Base-by-base conservation (phyloP, 257 asterid species). In the Hygrophila difformis region DNA sequence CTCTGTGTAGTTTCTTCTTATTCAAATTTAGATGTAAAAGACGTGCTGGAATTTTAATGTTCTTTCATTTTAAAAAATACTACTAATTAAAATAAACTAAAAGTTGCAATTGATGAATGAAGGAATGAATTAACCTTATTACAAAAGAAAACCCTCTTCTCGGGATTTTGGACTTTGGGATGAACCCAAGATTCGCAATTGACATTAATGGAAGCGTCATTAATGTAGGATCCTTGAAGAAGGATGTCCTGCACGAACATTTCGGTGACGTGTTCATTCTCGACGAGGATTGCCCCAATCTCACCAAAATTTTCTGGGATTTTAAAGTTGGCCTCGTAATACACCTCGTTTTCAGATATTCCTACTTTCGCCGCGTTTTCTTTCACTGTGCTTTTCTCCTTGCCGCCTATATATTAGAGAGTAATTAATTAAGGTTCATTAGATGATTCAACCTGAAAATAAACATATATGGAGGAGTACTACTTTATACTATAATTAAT, bases 101-200 rank as follows among this genome's bases (percentile, higher is more conserved):
- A 14, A 12, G 6, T 1, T 1, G 14, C n/a, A 5, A 39, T 39
- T 14, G 44, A 6, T 18, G 18, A 39, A 18, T 0, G 13, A n/a
- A n/a, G n/a, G n/a, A n/a, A n/a, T n/a, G n/a, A n/a, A 36, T 60
- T 33, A 15, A 86, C 96, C 94, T 73, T 77, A 51, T 66, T 69
- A 0, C 63, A 14, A 67, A 87, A 87, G 42, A 87, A 77, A 11
- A 80, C 23, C 29, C 93, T 73, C 33, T 66, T 58, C 0, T 47
- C 53, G 0, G 65, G 55, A 40, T 64, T 52, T 2, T 72, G 72
- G 44, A 1, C 55, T 26, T 69, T 75, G 29, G 97, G 14, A 38
- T 78, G 82, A 37, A 80, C 51, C 97, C 97, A 87, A 0, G 97
- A 75, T 2, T 83, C 38, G 47, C 85, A 75, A 0, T 63, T n/a